phyloP scores from a whole-genome alignment of 768 basidiomycete genomes.

The Amanita inopinata region DNA sequence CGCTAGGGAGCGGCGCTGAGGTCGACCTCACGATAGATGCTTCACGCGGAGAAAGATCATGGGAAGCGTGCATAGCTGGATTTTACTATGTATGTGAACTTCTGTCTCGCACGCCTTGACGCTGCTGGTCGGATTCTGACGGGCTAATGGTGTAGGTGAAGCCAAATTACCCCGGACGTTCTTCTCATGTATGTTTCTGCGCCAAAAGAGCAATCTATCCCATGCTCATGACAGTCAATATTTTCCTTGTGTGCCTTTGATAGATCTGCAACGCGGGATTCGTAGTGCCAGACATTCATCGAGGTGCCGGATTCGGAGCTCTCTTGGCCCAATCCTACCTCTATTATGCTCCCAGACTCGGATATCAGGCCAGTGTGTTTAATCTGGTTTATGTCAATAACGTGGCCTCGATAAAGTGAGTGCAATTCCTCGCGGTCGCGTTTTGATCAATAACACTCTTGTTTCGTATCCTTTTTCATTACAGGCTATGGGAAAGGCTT shows the following conservation, averaged over 20 bases:
- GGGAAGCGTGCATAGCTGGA: constrained; percentile 66
- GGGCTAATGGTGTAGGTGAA: constrained; percentile 38
- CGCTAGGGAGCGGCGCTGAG: constrained; percentile 13
- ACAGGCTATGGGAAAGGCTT: constrained; percentile 75
- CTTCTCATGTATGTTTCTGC: constrained; percentile 65
- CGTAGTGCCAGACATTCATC: constrained; percentile 54
- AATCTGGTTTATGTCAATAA: constrained; percentile 90
- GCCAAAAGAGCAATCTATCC: constrained; percentile 6
- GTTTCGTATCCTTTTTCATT: background rate
- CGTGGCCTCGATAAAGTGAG: constrained; percentile 57
- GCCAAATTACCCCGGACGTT: constrained; percentile 85
- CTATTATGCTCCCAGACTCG: constrained; percentile 70
- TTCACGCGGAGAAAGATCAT: constrained; percentile 40
- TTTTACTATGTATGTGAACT: constrained; percentile 59
- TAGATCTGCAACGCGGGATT: constrained; percentile 91
- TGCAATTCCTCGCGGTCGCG: constrained; percentile 7
- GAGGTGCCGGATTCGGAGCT: constrained; percentile 59
- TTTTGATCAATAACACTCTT: background rate
- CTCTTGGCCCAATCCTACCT: constrained; percentile 72
- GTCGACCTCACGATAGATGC: constrained; percentile 27
- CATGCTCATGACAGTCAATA: too few species aligned
- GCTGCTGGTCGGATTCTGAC: background rate
- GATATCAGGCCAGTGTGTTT: constrained; percentile 76
- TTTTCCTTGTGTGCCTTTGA: constrained; percentile 3
- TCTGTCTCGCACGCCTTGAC: constrained; percentile 7